phyloP scores from a whole-genome alignment of 1,284 basidiomycete genomes.

The Caloboletus firmus region DNA sequence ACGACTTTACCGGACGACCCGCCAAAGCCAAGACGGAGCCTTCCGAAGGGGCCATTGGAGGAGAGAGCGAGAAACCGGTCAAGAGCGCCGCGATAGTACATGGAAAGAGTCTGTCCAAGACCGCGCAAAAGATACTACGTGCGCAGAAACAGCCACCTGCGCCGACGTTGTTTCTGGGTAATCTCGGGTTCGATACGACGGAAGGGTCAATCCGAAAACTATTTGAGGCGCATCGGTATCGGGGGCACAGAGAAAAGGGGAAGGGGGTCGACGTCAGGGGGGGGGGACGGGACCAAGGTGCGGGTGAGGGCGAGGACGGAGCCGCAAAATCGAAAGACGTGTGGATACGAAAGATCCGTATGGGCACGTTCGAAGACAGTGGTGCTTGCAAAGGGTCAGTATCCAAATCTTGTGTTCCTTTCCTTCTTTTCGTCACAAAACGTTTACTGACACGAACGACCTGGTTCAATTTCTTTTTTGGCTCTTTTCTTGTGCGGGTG shows the following conservation, averaged over 20 bases:
- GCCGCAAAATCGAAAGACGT: conserved; percentile 38
- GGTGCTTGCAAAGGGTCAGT: conserved; percentile 91
- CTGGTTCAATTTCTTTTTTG: neutral
- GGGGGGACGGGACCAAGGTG: conserved; percentile 26
- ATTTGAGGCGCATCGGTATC: conserved; percentile 59
- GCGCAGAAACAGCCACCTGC: conserved; percentile 81
- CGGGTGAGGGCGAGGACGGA: neutral
- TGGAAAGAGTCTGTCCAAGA: conserved; percentile 58
- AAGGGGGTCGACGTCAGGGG: conserved; percentile 22
- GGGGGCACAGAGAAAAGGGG: conserved; percentile 29
- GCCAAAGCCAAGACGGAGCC: conserved; percentile 19
- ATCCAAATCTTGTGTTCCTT: neutral
- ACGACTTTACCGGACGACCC: conserved; percentile 71
- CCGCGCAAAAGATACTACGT: conserved; percentile 79
- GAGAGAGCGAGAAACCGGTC: conserved; percentile 27
- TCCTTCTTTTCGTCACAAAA: neutral
- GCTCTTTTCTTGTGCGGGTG: neutral
- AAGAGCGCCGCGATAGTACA: conserved; percentile 29
- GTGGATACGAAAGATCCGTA: conserved; percentile 86
- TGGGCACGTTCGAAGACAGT: conserved; percentile 95
- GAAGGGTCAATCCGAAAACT: conserved; percentile 73
- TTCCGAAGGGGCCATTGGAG: conserved; percentile 13
- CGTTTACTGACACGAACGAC: conserved; percentile 22
- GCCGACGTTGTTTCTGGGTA: conserved; percentile 86
- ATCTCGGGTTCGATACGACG: conserved; percentile 84